A percentile compares a stretch with the other conserved stretches of the same genome.
Conservation (phyloP, 352 stramenopile genomes). For the Hyaloperonospora arabidopsidis region DNA sequence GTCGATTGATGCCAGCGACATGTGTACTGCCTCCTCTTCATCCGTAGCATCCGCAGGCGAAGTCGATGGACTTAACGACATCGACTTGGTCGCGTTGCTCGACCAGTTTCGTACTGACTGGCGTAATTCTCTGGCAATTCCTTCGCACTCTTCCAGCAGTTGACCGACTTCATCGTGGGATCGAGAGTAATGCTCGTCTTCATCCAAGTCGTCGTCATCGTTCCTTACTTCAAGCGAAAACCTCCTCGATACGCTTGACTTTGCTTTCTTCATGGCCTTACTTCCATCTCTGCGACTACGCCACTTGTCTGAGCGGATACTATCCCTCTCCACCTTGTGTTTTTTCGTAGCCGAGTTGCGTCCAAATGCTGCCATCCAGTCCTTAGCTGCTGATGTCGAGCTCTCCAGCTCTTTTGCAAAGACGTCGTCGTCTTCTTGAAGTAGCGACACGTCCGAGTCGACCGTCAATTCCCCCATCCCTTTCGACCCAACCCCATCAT, state of each 20-base stretch:
- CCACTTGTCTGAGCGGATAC: slow-evolving; percentile 16
- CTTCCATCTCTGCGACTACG: slow-evolving; percentile 7
- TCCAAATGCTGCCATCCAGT: slow-evolving; percentile 62
- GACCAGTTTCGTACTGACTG: slow-evolving; percentile 60
- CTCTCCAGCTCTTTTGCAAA: slow-evolving; percentile 24
- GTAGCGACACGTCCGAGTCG: slow-evolving; percentile 44
- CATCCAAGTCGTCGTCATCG: slow-evolving; percentile 31
- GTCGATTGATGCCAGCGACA: slow-evolving; percentile 50
- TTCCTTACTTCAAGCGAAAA: slow-evolving; percentile 11
- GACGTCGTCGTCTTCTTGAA: slow-evolving; percentile 21
- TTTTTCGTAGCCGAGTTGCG: slow-evolving; percentile 24
- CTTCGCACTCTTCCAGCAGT: slow-evolving; percentile 54
- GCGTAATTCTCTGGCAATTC: slow-evolving; percentile 51
- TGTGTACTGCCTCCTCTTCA: slow-evolving; percentile 47
- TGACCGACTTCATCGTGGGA: slow-evolving; percentile 68
- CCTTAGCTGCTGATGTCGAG: slow-evolving; percentile 27
- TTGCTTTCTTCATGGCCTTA: slow-evolving; percentile 5
- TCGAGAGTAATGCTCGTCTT: slow-evolving; percentile 44
- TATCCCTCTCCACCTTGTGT: slow-evolving; percentile 13
- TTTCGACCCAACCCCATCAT: slow-evolving; percentile 1
- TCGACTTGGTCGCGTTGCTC: slow-evolving; percentile 25
- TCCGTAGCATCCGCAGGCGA: slow-evolving; percentile 28
- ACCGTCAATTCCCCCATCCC: slow-evolving; percentile 21
- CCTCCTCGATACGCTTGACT: slow-evolving; percentile 3
- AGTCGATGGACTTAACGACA: slow-evolving; percentile 20